Conservation (phyloP, 345 rosid genomes). For the Eucalyptus microcorys region DNA sequence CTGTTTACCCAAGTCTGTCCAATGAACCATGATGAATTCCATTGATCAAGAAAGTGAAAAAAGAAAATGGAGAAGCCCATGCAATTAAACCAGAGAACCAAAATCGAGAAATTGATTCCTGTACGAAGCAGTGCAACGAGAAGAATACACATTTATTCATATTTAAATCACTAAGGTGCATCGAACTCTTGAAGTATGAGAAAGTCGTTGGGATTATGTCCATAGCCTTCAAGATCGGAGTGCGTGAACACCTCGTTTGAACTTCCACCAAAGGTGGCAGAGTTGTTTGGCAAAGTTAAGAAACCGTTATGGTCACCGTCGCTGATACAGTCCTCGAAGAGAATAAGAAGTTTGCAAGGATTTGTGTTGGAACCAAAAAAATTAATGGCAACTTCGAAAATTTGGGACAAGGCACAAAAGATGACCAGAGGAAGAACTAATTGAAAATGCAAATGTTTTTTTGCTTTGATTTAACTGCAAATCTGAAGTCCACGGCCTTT, state of each 20-base stretch:
- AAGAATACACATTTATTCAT: not conserved
- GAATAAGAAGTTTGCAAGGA: not conserved
- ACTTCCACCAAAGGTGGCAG: not conserved
- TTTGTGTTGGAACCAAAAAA: not conserved
- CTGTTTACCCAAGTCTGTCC: not conserved
- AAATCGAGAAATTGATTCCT: not conserved
- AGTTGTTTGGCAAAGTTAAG: not conserved
- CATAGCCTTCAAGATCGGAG: not conserved
- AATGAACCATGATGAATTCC: not conserved
- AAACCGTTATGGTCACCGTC: not conserved
- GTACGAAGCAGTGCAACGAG: not conserved
- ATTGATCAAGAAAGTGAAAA: not conserved
- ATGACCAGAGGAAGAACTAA: too few relatives aligned
- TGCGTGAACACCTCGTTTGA: not conserved
- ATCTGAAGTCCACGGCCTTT: too few relatives aligned
- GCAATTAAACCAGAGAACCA: not conserved
- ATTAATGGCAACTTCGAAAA: too few relatives aligned
- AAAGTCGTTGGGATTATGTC: not conserved
- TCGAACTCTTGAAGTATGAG: not conserved
- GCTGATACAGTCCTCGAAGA: not conserved
- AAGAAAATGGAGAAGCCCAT: not conserved
- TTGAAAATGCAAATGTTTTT: too few relatives aligned
- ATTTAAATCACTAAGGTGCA: not conserved
- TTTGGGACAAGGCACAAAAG: too few relatives aligned
- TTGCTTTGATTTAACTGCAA: too few relatives aligned